phyloP scores from a whole-genome alignment of 768 basidiomycete species.

The Termitomyces sp. region DNA sequence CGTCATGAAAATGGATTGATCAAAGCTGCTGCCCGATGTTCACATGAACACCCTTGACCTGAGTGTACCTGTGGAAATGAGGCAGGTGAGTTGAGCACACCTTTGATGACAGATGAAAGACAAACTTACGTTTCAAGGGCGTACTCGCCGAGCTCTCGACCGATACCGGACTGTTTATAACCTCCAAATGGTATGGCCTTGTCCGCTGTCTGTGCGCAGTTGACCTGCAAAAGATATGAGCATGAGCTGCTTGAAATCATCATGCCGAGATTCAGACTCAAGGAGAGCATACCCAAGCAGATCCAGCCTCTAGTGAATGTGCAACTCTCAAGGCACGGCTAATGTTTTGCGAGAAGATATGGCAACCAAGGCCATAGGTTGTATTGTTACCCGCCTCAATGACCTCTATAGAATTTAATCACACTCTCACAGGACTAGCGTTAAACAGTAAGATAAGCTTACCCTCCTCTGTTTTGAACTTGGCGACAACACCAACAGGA shows the following conservation, averaged over 20 bases:
- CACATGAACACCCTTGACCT: conserved; percentile 20
- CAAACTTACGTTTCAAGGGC: conserved; percentile 21
- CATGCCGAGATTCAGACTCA: too few species aligned
- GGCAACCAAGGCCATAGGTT: conserved; percentile 16
- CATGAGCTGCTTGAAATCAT: neutral
- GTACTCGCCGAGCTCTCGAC: conserved; percentile 24
- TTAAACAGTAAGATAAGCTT: neutral
- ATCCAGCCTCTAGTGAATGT: conserved; percentile 21
- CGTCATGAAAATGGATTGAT: too few species aligned
- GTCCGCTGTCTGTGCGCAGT: conserved; percentile 14
- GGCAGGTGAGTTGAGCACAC: neutral
- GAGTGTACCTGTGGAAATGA: conserved; percentile 15
- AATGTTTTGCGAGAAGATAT: conserved; percentile 19
- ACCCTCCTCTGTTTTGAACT: conserved; percentile 58
- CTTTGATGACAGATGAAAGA: neutral
- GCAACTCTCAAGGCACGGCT: conserved; percentile 20
- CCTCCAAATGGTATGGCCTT: conserved; percentile 22
- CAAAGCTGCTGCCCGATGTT: conserved; percentile 16
- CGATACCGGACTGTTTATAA: conserved; percentile 24
- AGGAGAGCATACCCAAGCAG: conserved; percentile 14
- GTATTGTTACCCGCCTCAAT: conserved; percentile 20
- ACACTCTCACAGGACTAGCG: conserved; percentile 25
- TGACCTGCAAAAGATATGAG: conserved; percentile 11
- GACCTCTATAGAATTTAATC: conserved; percentile 14
- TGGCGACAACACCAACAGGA: conserved; percentile 68